These are phyloP conservation scores for Amanita fuliginea DNA, from an alignment of 768 basidiomycete genomes.

Conservation along the genomic window DNA sequence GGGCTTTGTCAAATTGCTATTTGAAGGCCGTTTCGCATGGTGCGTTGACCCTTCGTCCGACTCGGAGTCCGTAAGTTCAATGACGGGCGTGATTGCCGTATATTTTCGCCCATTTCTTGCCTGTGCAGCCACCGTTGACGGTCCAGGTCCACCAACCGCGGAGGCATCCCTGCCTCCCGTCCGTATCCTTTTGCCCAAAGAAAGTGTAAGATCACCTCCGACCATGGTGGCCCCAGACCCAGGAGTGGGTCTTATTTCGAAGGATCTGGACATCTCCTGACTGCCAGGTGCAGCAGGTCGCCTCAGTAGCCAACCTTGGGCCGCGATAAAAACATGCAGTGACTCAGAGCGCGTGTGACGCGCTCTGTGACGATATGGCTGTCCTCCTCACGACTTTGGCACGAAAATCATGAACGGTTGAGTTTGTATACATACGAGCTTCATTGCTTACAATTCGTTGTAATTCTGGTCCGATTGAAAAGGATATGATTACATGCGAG, in stretches of 20 bases:
- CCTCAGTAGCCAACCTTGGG: too few species aligned
- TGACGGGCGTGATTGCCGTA: not conserved
- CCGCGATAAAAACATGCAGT: too few species aligned
- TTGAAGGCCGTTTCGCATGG: not conserved
- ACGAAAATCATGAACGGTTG: too few species aligned
- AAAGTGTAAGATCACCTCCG: not conserved
- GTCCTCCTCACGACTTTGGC: too few species aligned
- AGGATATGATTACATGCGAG: too few species aligned
- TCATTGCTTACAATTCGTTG: not conserved
- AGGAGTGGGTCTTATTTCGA: not conserved
- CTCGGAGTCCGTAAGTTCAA: slow-evolving; percentile 5
- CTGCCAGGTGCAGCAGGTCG: too few species aligned
- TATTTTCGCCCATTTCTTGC: not conserved
- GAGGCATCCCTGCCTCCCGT: too few species aligned
- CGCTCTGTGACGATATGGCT: too few species aligned
- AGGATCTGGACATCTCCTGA: too few species aligned
- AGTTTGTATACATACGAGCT: too few species aligned
- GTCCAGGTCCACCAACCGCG: not conserved
- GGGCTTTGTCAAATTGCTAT: not conserved
- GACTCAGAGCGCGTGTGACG: too few species aligned
- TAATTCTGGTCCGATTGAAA: too few species aligned
- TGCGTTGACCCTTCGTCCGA: not conserved
- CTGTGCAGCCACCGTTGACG: not conserved
- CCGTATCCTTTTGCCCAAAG: not conserved
- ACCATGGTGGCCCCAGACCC: not conserved